Percentiles rank a stretch among this genome's conserved stretches.
These are phyloP conservation scores for Blepharisma undulans DNA, from an alignment of 169 alveolate genomes.

Conservation along the genomic window DNA sequence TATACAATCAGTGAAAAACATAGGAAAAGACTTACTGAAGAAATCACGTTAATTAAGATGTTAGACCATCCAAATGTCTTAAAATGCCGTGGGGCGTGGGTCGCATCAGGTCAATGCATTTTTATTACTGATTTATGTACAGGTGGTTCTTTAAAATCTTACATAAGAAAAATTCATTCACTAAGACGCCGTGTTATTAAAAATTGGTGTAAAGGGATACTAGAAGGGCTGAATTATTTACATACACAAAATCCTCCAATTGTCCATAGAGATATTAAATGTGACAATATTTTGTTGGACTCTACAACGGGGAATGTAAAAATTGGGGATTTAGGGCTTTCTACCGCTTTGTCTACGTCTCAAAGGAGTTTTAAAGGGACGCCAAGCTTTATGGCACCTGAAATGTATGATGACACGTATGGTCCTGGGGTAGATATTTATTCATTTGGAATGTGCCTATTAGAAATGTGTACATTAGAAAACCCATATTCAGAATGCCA, in stretches of 20 bases:
- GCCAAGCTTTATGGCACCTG: slow-evolving; percentile 36
- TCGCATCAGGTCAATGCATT: slow-evolving; percentile 50
- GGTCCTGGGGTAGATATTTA: slow-evolving; percentile 86
- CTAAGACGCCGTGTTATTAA: slow-evolving; percentile 80
- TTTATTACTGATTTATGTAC: slow-evolving; percentile 81
- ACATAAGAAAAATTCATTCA: slow-evolving; percentile 57
- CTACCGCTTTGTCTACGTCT: background rate
- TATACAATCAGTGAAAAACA: slow-evolving; percentile 53
- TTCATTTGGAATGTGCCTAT: slow-evolving; percentile 88
- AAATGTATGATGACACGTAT: slow-evolving; percentile 71
- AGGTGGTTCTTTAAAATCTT: slow-evolving; percentile 76
- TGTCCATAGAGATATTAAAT: slow-evolving; percentile 26
- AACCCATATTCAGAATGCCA: slow-evolving; percentile 83
- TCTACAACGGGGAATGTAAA: slow-evolving; percentile 77
- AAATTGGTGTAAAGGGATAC: slow-evolving; percentile 81
- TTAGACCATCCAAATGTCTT: slow-evolving; percentile 79
- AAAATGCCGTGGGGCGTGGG: slow-evolving; percentile 67
- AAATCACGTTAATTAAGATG: slow-evolving; percentile 61
- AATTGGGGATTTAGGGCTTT: slow-evolving; percentile 80
- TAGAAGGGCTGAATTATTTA: slow-evolving; percentile 69
- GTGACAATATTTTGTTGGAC: background rate
- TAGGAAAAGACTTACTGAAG: slow-evolving; percentile 64
- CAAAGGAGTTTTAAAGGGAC: slow-evolving; percentile 58
- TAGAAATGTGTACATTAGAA: slow-evolving; percentile 85
- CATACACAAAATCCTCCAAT: slow-evolving; percentile 40